Percentiles rank a stretch among this genome's conserved stretches.
Evolutionary conservation across 2,329 filamentous ascomycete genomes (phyloP).

Genomic region (Diaporthe ampelina): DNA sequence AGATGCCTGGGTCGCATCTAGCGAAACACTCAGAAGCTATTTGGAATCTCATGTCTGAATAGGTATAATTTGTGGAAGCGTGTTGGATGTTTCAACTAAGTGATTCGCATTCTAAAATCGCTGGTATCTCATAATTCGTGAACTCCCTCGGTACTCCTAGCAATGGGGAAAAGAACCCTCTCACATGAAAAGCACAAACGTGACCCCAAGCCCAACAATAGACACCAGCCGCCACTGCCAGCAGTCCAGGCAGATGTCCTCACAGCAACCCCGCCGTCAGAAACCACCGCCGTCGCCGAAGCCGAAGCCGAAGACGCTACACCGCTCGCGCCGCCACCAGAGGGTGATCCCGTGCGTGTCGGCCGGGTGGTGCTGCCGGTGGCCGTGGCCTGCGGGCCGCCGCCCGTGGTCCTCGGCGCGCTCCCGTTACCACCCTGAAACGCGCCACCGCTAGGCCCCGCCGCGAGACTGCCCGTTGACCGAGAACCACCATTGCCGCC

Average conservation of each 20-base stretch:
- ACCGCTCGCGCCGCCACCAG: neutral
- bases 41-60: neutral
- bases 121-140: constrained; percentile 5
- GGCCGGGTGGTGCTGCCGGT: neutral
- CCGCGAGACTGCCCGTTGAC: neutral
- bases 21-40: neutral
- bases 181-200: constrained; percentile 21
- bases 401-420: neutral
- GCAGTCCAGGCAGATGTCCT: constrained; percentile 8
- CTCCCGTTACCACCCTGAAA: neutral
- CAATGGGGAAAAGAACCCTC: neutral
- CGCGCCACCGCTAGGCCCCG: constrained; percentile 9
- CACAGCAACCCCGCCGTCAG: neutral
- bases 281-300: neutral
- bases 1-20: neutral
- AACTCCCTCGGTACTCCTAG: no score
- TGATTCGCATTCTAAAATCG: neutral
- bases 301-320: neutral
- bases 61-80: neutral
- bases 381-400: neutral
- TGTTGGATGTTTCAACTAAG: neutral
- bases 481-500: neutral
- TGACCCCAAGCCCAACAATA: neutral
- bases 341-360: constrained; percentile 1
- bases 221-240: constrained; percentile 10